phyloP scores from a whole-genome alignment of 1,284 basidiomycete species.

The Trichosporon sp. region DNA sequence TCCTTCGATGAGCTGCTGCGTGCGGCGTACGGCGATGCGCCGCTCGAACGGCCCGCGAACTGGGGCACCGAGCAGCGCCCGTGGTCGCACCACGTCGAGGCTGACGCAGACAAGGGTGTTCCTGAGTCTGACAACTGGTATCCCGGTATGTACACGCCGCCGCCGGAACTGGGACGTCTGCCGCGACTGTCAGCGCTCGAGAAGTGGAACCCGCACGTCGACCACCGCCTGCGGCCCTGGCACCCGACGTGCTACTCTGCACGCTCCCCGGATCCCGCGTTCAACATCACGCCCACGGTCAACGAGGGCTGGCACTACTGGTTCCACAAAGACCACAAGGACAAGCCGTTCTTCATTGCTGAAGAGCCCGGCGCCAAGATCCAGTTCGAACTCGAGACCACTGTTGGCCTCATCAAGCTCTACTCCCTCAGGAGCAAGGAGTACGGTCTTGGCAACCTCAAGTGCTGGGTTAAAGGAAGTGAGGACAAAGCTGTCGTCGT shows the following conservation, averaged over 20 bases:
- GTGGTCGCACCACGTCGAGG: neutral
- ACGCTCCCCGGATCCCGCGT: slow-evolving; percentile 27
- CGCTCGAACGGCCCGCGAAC: neutral
- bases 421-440: slow-evolving; percentile 40
- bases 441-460: slow-evolving; percentile 42
- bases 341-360: slow-evolving; percentile 46
- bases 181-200: slow-evolving; percentile 41
- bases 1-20: slow-evolving; percentile 1
- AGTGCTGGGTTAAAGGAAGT: slow-evolving; percentile 45
- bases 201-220: slow-evolving; percentile 38
- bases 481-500: slow-evolving; percentile 23
- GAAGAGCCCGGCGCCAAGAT: slow-evolving; percentile 35
- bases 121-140: neutral
- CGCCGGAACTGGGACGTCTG: slow-evolving; percentile 36
- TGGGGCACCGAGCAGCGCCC: slow-evolving; percentile 26
- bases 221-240: slow-evolving; percentile 27
- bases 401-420: slow-evolving; percentile 43
- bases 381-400: slow-evolving; percentile 39
- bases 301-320: slow-evolving; percentile 43
- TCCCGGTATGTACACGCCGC: slow-evolving; percentile 37
- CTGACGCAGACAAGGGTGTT: neutral
- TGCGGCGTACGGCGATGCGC: neutral
- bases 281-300: slow-evolving; percentile 38
- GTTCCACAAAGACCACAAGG: slow-evolving; percentile 39
- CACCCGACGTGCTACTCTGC: slow-evolving; percentile 40